Conservation (phyloP, 306 rosid genomes). For the Parietaria judaica region DNA sequence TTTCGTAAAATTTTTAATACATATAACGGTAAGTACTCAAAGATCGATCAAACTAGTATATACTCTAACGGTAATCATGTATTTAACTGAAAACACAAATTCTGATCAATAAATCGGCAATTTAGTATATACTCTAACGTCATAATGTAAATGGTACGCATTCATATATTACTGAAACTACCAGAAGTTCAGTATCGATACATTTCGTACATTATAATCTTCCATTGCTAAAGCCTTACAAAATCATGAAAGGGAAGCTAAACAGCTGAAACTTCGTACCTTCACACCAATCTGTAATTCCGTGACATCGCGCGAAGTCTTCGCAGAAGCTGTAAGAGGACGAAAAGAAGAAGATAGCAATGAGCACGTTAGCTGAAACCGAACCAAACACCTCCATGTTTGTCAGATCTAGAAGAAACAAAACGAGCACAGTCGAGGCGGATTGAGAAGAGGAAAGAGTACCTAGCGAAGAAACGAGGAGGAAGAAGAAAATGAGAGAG, state of each 20-base stretch:
- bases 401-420: constrained; percentile 16
- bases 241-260: background rate
- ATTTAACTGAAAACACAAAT: too few relatives aligned
- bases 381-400: background rate
- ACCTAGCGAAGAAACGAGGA: constrained; percentile 38
- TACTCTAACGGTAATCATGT: too few relatives aligned
- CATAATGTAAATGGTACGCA: too few relatives aligned
- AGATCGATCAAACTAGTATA: too few relatives aligned
- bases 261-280: constrained; percentile 31
- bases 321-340: constrained; percentile 47
- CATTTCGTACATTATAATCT: too few relatives aligned
- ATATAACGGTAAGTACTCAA: too few relatives aligned
- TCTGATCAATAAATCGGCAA: too few relatives aligned
- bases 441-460: background rate
- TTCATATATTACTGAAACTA: too few relatives aligned
- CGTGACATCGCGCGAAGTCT: constrained; percentile 52
- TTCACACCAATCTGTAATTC: constrained; percentile 88
- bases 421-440: background rate
- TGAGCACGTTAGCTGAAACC: background rate
- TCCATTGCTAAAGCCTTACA: background rate
- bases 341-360: background rate
- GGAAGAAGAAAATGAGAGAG: constrained; percentile 29
- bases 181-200: too few relatives aligned
- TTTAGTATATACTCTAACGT: too few relatives aligned
- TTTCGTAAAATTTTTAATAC: too few relatives aligned